Base-by-base conservation (phyloP, 148 eudicot genomes). In the Arbutus unedo region DNA sequence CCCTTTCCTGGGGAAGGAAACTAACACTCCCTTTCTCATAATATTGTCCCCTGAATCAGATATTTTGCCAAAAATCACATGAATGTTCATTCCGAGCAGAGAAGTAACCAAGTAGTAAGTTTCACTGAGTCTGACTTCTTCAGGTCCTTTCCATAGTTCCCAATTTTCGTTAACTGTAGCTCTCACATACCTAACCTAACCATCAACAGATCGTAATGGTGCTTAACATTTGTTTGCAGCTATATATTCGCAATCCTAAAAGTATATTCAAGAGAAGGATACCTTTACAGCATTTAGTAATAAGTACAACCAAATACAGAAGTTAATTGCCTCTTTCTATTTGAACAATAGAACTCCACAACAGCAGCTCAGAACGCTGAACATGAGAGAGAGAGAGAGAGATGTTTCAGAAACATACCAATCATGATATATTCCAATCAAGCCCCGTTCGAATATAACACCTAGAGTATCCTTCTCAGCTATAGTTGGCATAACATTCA, bases 381-480 rank as follows among this genome's bases (percentile, higher is more conserved):
- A 19, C 66, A 19, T 2, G n/a, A 50, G 15, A 51, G 41, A 51
- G 43, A 4, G 57, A 50, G 77, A 67, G 72, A 67, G 73, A 67
- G 55, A 50, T n/a, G 47, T 51, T 49, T 18, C 71, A 54, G 31
- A 79, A 76, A 60, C 83, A 85, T 81, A 90, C 90, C 92, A 90
- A 73, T 90, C 90, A 82, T 90, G 92, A 80, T 88, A 90, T 8
- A 90, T 88, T 84, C 92, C 92, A n/a, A 90, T 86, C 74, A 90
- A 51, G 21, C 92, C 90, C 8, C 92, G 88, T 67, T 90, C 92
- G 18, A 48, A 90, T n/a, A 90, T 74, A 19, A 87, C 92, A 64
- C 92, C 90, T 11, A 90, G 77, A 71, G 89, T 90, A 59, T 87
- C 89, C 55, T 76, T 87, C 78, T 88, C 88, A 11, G 89, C 89